Evolutionary conservation across 768 basidiomycete species (phyloP).

Genomic region (Phanerodontia chrysosporium): DNA sequence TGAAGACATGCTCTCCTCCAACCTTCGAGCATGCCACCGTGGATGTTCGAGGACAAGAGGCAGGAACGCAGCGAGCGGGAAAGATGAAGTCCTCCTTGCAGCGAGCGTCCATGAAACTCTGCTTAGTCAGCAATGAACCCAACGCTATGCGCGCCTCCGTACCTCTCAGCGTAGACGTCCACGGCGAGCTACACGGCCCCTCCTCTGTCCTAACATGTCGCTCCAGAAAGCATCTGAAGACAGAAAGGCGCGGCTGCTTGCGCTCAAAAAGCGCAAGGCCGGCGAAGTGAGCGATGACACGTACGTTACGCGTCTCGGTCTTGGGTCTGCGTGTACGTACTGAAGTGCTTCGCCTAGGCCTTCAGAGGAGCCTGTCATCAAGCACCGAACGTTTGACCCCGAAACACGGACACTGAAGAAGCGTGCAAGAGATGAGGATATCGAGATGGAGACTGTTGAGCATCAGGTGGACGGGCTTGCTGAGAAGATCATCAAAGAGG

Average conservation of each 20-base stretch:
- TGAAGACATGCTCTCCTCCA: conserved; percentile 24
- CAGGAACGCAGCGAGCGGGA: not conserved
- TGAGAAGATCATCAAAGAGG: conserved; percentile 79
- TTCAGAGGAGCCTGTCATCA: conserved; percentile 44
- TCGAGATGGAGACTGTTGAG: conserved; percentile 81
- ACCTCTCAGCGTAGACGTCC: not conserved
- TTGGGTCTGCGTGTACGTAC: not conserved
- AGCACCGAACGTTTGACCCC: conserved; percentile 87
- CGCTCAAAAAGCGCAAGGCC: conserved; percentile 69
- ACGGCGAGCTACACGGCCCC: not conserved
- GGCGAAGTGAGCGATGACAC: conserved; percentile 43
- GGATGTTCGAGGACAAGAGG: not conserved
- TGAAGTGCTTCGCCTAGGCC: not conserved
- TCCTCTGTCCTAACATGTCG: conserved; percentile 39
- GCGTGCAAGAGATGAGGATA: conserved; percentile 49
- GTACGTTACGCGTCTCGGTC: conserved; percentile 32
- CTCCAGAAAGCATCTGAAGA: conserved; percentile 76
- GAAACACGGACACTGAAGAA: conserved; percentile 76
- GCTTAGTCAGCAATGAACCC: conserved; percentile 7
- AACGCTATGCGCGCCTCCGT: not conserved
- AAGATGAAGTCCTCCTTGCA: not conserved
- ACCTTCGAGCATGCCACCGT: conserved; percentile 18
- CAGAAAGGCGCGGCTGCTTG: conserved; percentile 76
- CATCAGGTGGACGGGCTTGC: conserved; percentile 79
- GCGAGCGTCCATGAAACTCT: not conserved